These are phyloP conservation scores for Euphrasia arctica DNA, from an alignment of 305 asterid species.

Conservation along the genomic window DNA sequence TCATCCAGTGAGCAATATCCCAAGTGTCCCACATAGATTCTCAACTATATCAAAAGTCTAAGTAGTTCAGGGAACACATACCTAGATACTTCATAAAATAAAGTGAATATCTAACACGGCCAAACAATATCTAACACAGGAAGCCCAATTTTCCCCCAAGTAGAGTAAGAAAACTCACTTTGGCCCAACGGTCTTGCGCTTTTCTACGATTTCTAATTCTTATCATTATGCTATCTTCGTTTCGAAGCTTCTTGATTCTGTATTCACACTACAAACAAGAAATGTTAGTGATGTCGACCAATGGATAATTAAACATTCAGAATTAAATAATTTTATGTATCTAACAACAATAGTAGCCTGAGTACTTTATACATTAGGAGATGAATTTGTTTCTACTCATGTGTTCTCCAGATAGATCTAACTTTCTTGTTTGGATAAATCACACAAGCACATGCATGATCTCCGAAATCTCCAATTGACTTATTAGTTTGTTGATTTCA, in stretches of 20 bases:
- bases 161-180: conserved; percentile 50
- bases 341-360: conserved; percentile 1
- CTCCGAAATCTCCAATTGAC: not conserved
- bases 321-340: conserved; percentile 2
- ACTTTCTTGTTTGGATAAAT: not conserved
- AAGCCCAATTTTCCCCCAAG: conserved; percentile 6
- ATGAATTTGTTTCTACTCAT: conserved; percentile 4
- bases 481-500: not conserved
- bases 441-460: not conserved
- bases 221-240: conserved; percentile 74
- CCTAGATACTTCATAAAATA: conserved; percentile 6
- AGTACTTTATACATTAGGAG: conserved; percentile 10
- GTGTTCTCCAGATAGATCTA: not conserved
- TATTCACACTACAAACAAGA: conserved; percentile 66
- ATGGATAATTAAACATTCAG: conserved; percentile 11
- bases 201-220: conserved; percentile 65
- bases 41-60: conserved; percentile 46
- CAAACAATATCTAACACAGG: conserved; percentile 10
- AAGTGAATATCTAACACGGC: conserved; percentile 14
- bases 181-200: conserved; percentile 90
- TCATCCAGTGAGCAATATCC: conserved; percentile 61
- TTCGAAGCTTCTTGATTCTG: conserved; percentile 76
- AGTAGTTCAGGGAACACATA: conserved; percentile 25
- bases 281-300: conserved; percentile 27
- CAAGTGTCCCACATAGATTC: conserved; percentile 89